Conservation (phyloP, 306 rosid genomes). For the Purshia tridentata region DNA sequence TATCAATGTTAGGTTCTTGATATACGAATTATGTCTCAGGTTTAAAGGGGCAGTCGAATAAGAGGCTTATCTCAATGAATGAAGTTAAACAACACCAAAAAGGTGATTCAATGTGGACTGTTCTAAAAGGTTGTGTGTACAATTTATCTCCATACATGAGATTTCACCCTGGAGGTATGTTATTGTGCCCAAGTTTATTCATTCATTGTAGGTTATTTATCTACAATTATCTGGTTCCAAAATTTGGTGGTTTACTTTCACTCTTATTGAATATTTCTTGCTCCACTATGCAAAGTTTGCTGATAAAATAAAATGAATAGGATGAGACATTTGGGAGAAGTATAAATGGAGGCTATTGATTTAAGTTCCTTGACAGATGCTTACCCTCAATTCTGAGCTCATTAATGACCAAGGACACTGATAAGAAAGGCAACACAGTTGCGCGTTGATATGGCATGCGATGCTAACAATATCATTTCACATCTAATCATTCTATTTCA, state of each 20-base stretch:
- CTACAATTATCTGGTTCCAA: not conserved
- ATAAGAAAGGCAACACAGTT: not conserved
- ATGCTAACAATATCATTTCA: not conserved
- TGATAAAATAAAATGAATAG: not conserved
- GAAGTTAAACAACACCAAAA: constrained; percentile 76
- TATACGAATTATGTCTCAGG: constrained; percentile 38
- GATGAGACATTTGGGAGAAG: not conserved
- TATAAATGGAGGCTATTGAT: not conserved
- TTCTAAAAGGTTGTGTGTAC: constrained; percentile 86
- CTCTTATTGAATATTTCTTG: not conserved
- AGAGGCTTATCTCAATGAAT: constrained; percentile 75
- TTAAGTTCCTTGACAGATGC: not conserved
- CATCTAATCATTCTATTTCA: no score
- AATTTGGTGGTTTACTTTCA: not conserved
- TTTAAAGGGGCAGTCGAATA: constrained; percentile 83
- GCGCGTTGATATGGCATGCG: not conserved
- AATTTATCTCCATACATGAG: constrained; percentile 85
- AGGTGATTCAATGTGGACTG: constrained; percentile 94
- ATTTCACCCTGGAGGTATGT: constrained; percentile 96
- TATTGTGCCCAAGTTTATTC: constrained; percentile 14
- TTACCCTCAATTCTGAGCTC: not conserved
- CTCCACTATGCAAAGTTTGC: not conserved
- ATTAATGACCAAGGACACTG: not conserved
- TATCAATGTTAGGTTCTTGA: constrained; percentile 18
- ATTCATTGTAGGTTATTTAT: not conserved